phyloP scores from a whole-genome alignment of 306 rosid species.

The Trifolium repens region DNA sequence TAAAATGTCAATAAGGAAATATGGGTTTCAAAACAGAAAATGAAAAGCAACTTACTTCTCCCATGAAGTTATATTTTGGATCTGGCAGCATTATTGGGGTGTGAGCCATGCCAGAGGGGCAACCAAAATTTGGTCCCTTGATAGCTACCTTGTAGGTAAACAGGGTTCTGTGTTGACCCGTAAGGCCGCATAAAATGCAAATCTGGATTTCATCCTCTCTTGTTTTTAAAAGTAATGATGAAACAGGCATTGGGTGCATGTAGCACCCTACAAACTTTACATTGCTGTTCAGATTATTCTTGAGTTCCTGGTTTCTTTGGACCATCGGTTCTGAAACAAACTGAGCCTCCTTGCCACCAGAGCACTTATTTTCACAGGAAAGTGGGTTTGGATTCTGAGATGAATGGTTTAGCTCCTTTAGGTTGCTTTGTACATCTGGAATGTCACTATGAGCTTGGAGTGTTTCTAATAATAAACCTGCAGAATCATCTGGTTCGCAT shows the following conservation, averaged over 20 bases:
- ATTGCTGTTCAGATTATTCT: conserved; percentile 50
- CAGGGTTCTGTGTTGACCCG: conserved; percentile 56
- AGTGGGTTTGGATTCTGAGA: conserved; percentile 44
- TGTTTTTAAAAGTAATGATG: conserved; percentile 59
- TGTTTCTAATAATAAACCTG: conserved; percentile 48
- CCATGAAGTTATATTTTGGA: conserved; percentile 52
- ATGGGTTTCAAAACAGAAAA: conserved; percentile 25
- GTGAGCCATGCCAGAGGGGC: conserved; percentile 73
- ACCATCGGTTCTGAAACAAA: conserved; percentile 46
- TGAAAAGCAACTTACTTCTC: conserved; percentile 65
- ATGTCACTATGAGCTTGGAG: conserved; percentile 45
- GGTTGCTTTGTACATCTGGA: conserved; percentile 48
- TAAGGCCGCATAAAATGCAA: conserved; percentile 70
- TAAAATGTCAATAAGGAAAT: not conserved
- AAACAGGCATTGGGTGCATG: conserved; percentile 73
- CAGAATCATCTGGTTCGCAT: conserved; percentile 42
- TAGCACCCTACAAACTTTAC: conserved; percentile 75
- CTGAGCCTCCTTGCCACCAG: conserved; percentile 44
- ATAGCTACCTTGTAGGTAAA: conserved; percentile 66
- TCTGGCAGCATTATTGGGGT: conserved; percentile 62
- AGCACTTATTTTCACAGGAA: conserved; percentile 43
- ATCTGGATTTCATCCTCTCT: conserved; percentile 59
- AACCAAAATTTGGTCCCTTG: conserved; percentile 60
- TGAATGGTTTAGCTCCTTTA: conserved; percentile 32
- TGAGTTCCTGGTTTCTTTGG: conserved; percentile 42